Conservation (phyloP, 306 rosid genomes). For the Quercus suber region DNA sequence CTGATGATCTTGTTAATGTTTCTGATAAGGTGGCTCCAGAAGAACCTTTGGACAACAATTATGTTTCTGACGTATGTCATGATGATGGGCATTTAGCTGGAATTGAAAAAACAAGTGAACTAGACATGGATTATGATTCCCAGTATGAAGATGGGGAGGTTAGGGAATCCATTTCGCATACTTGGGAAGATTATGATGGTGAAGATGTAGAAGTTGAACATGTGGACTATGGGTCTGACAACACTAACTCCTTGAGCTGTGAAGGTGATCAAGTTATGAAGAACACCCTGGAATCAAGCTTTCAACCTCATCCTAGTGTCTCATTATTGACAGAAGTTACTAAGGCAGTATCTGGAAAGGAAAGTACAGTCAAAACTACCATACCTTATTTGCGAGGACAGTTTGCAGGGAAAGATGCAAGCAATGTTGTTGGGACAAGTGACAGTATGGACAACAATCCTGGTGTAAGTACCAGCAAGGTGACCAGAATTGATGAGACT, state of each 20-base stretch:
- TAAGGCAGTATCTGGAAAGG: neutral
- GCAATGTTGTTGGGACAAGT: neutral
- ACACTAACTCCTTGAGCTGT: neutral
- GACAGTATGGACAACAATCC: neutral
- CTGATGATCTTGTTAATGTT: neutral
- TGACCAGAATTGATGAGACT: neutral
- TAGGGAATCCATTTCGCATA: neutral
- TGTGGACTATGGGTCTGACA: neutral
- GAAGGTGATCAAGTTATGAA: neutral
- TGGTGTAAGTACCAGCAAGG: neutral
- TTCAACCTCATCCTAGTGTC: neutral
- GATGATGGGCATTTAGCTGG: neutral
- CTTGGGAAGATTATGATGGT: constrained; percentile 3
- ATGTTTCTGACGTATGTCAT: neutral
- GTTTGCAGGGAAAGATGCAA: neutral
- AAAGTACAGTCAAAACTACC: neutral
- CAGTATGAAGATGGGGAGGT: constrained; percentile 9
- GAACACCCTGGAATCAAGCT: neutral
- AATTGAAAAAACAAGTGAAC: neutral
- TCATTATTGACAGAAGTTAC: neutral
- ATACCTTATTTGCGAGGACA: neutral
- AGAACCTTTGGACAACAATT: neutral
- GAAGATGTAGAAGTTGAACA: neutral
- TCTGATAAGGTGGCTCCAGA: constrained; percentile 2
- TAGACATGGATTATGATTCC: neutral